Base-by-base conservation (phyloP, 2,329 filamentous ascomycete species). In the Ophiocordyceps camponoti-leonardi region DNA sequence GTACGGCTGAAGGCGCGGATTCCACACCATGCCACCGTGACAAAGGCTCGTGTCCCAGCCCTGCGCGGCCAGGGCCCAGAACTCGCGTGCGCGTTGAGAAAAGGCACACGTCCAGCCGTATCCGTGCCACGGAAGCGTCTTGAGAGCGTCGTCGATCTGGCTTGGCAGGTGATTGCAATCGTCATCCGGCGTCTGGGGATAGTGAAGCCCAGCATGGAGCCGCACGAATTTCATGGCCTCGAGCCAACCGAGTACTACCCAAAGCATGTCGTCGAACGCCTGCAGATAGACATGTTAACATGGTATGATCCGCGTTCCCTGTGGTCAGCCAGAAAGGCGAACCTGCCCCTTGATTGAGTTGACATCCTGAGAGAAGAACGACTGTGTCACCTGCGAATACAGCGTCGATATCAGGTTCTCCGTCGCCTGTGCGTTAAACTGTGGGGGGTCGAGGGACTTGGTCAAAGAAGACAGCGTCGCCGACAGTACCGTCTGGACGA, bases 241-340 rank as follows among this genome's bases (percentile, higher is more conserved):
- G 45, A 95, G 67, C 88, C 90, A 95, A 50, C 83, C 86, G 35
- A 96, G 71, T 2, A 93, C 86, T 1, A 95, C 86, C 90, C 90
- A 96, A 3, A 94, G 73, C 66, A 94, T 94, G 59, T 96, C 90
- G 57, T 95, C 90, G 58, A 81, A 94, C 0, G 90, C 90, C 67
- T 92, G 2, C 3, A 5, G n/a, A 11, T 10, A 6, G n/a, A 11
- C 12, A 14, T 7, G 35, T 44, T 6, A 44, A 31, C 22, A 28
- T 26, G 11, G 11, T 31, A 18, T 11, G 37, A 18, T 37, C n/a
- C 16, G 18, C 12, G 14, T 12, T n/a, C n/a, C 35, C 12, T 7
- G 11, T 19, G 18, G 35, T 8, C 11, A 18, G 35, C n/a, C 8
- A 8, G n/a, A 19, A 10, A 39, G 23, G 20, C 20, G 39, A 49